Evolutionary conservation across 108 stramenopile species (phyloP), one percentile per base, ranked within the genome.

Genomic region (Skeletonema tropicum): DNA sequence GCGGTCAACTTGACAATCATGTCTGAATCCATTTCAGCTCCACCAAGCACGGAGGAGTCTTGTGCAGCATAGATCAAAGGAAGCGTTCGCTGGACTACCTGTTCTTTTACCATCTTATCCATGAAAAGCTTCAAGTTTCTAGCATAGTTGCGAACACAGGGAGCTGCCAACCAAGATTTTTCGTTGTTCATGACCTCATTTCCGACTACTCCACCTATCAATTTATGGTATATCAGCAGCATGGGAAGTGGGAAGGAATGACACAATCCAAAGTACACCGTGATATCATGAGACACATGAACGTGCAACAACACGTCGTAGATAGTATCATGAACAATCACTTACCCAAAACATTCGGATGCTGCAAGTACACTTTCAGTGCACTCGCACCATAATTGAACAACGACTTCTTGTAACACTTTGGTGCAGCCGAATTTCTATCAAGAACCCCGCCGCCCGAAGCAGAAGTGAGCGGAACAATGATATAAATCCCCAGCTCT

Each of bases 161-260:
- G 87, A 3, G 89, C 89, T 8, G 87, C 65, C 45, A 26, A 29
- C 82, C 87, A 88, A 13, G 75, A 61, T 10, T 58, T 36, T 13
- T 70, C 35, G 14, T 69, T 68, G 62, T 90, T 87, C 89, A 90
- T 88, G 32, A 90, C 89, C 69, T 90, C 89, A 64, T 90, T 90
- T 17, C 87, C 89, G 15, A 90, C 63, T 29, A 88, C 64, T 19
- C 86, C 87, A 6, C 73, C 42, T 45, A 45, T 41, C 9, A 35
- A 35, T 6, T 0, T 8, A 8, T 35, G 8, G 4, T 35, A 8
- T 35, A n/a, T 8, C 8, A 35, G 35, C 9, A 6, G 4, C 9
- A 35, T 13, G 39, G 12, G 39, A 41, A 41, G 35, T 13, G 39
- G 12, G 39, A 41, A 41, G 35, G 35, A 14, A 41, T 41, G 13